Base-by-base conservation (phyloP, 202 grass and related monocot species). In the Cymbopogon flexuosus region DNA sequence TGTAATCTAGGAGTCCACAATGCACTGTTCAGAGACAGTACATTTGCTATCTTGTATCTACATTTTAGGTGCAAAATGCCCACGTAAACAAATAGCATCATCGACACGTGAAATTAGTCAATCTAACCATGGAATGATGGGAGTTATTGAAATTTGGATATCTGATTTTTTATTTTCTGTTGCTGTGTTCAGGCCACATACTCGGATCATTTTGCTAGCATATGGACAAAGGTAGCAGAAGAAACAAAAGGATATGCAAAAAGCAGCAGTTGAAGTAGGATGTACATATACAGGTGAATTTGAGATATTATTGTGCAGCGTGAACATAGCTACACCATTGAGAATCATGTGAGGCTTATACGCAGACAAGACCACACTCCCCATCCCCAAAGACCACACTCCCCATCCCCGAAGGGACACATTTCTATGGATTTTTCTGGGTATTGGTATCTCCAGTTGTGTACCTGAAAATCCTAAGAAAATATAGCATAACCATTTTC, bases 211-310 rank as follows among this genome's bases (percentile, higher is more conserved):
- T 91, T 93, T 71, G 86, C 72, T 78, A 77, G 58, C 51, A 68
- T 92, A 56, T 94, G 95, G 95, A 87, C 74, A 77, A 94, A 90
- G 65, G 77, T 91, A 73, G 90, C 92, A 74, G 92, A 98, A 82
- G 90, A 92, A 72, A 94, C 88, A 64, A 91, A 87, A 65, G 81
- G 43, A 82, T 94, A 89, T 42, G 77, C 73, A 41, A 80, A n/a
- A 2, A 54, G 54, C 24, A 61, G 73, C 46, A 82, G 74, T 37
- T 90, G 84, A 89, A 84, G 82, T 88, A 82, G 82, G 71, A 77
- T 82, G 85, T 91, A 78, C 68, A 88, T 79, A 82, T 73, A 74
- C 68, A 42, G 30, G 74, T 75, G 73, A 57, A 83, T 63, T 73
- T 70, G 81, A 79, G 31, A 52, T 39, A 11, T 54, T 36, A 42